Evolutionary conservation across 768 basidiomycete species (phyloP).

Genomic region (Xanthoconium stramineum): DNA sequence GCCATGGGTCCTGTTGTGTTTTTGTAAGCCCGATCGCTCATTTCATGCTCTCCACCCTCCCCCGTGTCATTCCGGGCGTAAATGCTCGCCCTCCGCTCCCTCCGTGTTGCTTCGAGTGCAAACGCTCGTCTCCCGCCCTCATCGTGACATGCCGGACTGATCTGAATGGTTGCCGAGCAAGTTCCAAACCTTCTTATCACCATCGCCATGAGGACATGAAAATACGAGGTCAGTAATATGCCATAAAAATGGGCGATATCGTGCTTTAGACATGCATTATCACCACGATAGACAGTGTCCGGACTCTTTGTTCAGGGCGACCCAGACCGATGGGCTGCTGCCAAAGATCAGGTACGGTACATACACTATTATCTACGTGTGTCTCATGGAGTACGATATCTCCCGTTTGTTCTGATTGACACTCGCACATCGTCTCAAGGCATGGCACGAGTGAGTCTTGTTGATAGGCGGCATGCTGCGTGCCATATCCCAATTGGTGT

Average conservation of each 20-base stretch:
- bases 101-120: no score
- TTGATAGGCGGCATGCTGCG: no score
- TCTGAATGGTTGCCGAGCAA: not conserved
- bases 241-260: not conserved
- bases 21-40: no score
- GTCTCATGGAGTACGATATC: not conserved
- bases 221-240: not conserved
- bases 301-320: not conserved
- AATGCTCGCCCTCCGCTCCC: no score
- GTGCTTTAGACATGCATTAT: not conserved
- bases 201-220: not conserved
- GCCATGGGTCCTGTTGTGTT: no score
- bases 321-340: not conserved
- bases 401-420: not conserved
- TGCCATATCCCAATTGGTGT: not conserved
- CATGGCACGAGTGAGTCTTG: constrained; percentile 5
- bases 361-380: not conserved
- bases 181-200: no score
- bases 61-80: no score
- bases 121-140: no score
- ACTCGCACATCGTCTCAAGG: not conserved
- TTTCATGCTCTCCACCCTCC: no score
- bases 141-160: no score
- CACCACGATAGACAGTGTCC: not conserved
- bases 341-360: not conserved